phyloP scores from a whole-genome alignment of 805 yeast genomes.

The Teunomyces barrocoloradensis region DNA sequence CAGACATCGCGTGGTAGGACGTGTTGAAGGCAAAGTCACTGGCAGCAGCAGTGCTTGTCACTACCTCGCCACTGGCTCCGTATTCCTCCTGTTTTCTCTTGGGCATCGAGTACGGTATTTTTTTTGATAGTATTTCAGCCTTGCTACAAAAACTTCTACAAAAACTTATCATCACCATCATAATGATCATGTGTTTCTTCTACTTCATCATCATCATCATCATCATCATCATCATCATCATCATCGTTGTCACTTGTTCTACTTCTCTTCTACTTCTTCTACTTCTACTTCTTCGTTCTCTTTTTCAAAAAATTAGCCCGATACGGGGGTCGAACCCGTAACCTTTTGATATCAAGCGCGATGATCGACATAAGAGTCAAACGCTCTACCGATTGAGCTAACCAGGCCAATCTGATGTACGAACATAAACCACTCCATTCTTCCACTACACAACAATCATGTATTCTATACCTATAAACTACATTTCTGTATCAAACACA shows the following conservation, averaged over 20 bases:
- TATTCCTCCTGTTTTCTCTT: background rate
- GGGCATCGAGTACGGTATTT: background rate
- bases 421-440: too few species aligned
- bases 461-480: too few species aligned
- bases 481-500: conserved; percentile 35
- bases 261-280: too few species aligned
- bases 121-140: background rate
- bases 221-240: too few species aligned
- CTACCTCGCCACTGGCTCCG: background rate
- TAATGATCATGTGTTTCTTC: background rate
- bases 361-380: conserved; percentile 7
- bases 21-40: background rate
- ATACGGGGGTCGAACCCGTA: conserved; percentile 20
- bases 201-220: too few species aligned
- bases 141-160: too few species aligned
- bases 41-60: too few species aligned
- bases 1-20: background rate
- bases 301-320: conserved; percentile 10
- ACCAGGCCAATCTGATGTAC: conserved; percentile 7
- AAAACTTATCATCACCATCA: too few species aligned
- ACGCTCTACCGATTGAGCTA: conserved; percentile 15
- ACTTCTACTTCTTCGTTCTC: background rate
- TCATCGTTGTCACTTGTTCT: background rate
- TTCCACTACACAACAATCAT: too few species aligned
- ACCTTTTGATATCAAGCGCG: conserved; percentile 13